These are phyloP conservation scores for Trichoderma sp. DNA, from an alignment of 2,329 filamentous ascomycete species.

Conservation along the genomic window DNA sequence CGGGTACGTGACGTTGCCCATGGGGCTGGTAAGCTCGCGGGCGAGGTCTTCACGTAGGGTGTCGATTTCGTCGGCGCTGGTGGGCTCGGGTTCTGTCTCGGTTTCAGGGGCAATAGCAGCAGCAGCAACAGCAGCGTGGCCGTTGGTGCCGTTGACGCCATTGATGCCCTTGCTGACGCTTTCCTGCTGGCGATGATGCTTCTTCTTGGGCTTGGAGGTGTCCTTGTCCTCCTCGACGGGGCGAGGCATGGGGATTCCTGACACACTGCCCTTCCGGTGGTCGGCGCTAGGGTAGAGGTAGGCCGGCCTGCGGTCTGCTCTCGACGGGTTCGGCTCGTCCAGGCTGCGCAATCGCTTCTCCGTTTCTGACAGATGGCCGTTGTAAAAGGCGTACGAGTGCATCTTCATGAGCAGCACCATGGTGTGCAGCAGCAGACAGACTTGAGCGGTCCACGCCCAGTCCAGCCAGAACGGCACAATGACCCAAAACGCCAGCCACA, in stretches of 20 bases:
- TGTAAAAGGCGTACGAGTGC: conserved; percentile 98
- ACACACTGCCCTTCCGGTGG: conserved; percentile 43
- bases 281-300: conserved; percentile 71
- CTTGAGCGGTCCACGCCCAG: conserved; percentile 97
- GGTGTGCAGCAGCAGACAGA: conserved; percentile 88
- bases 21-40: conserved; percentile 83
- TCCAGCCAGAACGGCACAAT: conserved; percentile 77
- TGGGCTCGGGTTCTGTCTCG: neutral
- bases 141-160: neutral
- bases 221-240: neutral
- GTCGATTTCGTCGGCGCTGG: conserved; percentile 51
- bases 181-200: neutral
- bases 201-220: neutral
- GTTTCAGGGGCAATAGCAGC: neutral
- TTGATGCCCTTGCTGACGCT: neutral
- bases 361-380: conserved; percentile 88
- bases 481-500: conserved; percentile 82
- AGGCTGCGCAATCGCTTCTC: conserved; percentile 76
- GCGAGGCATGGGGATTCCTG: conserved; percentile 29
- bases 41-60: conserved; percentile 83
- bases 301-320: conserved; percentile 61
- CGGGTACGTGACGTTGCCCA: conserved; percentile 87
- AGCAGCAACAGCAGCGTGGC: conserved; percentile 7
- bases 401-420: conserved; percentile 97
- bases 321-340: conserved; percentile 70